Percentiles rank a stretch among this genome's conserved stretches.
These are phyloP conservation scores for Hydnomerulius pinastri DNA, from an alignment of 768 basidiomycete species.

Conservation along the genomic window DNA sequence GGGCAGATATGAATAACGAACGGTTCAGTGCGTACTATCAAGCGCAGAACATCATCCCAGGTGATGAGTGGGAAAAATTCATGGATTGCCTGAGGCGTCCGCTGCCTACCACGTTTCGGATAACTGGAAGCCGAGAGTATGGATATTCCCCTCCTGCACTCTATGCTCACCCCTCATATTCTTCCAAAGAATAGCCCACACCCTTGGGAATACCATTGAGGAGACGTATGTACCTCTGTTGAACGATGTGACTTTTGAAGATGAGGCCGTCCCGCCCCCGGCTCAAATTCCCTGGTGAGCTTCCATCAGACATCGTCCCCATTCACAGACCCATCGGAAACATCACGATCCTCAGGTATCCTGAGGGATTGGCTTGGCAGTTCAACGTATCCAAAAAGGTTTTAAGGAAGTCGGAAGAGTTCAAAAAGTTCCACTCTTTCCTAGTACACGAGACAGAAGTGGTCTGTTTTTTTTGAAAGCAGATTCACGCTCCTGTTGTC, in stretches of 20 bases:
- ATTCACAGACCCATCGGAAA: not conserved
- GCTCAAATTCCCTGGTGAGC: conserved; percentile 81
- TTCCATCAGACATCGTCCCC: not conserved
- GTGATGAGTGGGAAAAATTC: conserved; percentile 79
- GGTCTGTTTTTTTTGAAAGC: conserved; percentile 46
- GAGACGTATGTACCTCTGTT: conserved; percentile 77
- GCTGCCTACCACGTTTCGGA: conserved; percentile 91
- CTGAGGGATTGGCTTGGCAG: conserved; percentile 94
- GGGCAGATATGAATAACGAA: conserved; percentile 68
- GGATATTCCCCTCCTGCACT: conserved; percentile 9
- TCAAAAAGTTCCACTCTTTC: conserved; percentile 94
- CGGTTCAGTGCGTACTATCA: conserved; percentile 70
- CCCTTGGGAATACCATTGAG: conserved; percentile 79
- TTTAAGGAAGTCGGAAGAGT: conserved; percentile 83
- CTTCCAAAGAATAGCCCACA: conserved; percentile 55
- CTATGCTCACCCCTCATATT: conserved; percentile 1
- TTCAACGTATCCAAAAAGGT: conserved; percentile 89
- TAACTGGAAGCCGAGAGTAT: conserved; percentile 86
- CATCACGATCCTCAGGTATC: conserved; percentile 63
- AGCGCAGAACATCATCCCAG: conserved; percentile 72
- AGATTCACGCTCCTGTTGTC: not conserved
- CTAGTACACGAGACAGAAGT: conserved; percentile 98
- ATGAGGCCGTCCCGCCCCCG: conserved; percentile 73
- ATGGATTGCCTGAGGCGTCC: conserved; percentile 64
- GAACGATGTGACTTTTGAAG: conserved; percentile 74